Evolutionary conservation across 2,329 filamentous ascomycete genomes (phyloP), one percentile per base, ranked within the genome.

Genomic region (Triangularia verruculosa): DNA sequence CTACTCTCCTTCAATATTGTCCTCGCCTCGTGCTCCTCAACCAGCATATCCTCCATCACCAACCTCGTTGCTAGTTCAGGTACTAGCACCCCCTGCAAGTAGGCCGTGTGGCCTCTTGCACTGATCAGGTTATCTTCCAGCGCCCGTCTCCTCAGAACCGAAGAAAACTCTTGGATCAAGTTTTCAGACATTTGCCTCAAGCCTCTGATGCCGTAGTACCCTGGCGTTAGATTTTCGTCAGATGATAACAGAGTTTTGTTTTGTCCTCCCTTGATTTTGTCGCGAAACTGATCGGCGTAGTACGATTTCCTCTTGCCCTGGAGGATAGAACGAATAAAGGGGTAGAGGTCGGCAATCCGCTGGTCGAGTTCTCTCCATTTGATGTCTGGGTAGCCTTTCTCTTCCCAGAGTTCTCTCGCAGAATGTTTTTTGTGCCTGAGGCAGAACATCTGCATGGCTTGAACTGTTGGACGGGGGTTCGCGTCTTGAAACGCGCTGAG

Each of bases 141-240:
- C 1, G 89, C 86, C 61, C 85, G 81, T 67, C 83, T 80, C 63
- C 89, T 86, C 28, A 94, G 76, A 65, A 84, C 75, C 8, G 80
- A 73, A 13, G 83, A 85, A 72, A 91, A 88, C 55, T 80, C 79
- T 3, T 77, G 72, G 64, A 90, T 86, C 39, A 93, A 83, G 61
- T 83, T 84, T 70, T 91, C 88, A 53, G 86, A 90, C 83, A 97
- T 91, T 59, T 84, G 77, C 57, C 85, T 85, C 59, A 90, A 81
- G 1, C 93, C 93, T 20, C 88, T 84, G 2, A 88, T 84, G 1
- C 93, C 93, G 75, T 96, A 97, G 76, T 96, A 97, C 0, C 93
- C 93, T 9, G 90, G 90, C 2, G 84, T 87, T 28, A 89, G 80
- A 61, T 80, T 82, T 57, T 83, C 80, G 27, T 85, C 78, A 58